phyloP scores from a whole-genome alignment of 192 early-diverging fungal species.

The Lobosporangium transversale region DNA sequence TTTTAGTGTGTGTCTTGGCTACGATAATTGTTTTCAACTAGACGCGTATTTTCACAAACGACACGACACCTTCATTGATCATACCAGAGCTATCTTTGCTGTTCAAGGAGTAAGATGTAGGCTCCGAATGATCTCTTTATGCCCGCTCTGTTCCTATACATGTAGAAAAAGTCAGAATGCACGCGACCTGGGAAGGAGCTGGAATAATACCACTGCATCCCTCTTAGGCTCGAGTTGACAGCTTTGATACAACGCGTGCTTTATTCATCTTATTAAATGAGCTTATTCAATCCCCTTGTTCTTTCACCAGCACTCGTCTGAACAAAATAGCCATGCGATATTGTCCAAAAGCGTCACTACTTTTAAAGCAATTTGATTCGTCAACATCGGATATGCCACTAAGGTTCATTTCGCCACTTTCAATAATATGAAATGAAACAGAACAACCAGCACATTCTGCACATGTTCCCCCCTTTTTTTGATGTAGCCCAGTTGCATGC shows the following conservation, averaged over 20 bases:
- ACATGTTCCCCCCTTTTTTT: too few relatives aligned
- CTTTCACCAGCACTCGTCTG: conserved; percentile 5
- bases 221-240: too few relatives aligned
- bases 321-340: not conserved
- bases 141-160: too few relatives aligned
- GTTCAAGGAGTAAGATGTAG: not conserved
- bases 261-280: not conserved
- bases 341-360: conserved; percentile 11
- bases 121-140: too few relatives aligned
- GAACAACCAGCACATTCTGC: too few relatives aligned
- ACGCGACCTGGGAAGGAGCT: too few relatives aligned
- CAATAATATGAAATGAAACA: too few relatives aligned
- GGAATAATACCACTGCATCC: not conserved
- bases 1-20: not conserved
- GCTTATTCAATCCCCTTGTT: not conserved
- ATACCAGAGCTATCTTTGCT: conserved; percentile 5
- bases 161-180: too few relatives aligned
- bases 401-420: too few relatives aligned
- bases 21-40: not conserved
- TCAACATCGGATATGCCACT: too few relatives aligned
- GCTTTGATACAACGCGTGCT: too few relatives aligned
- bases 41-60: not conserved
- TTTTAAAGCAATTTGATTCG: conserved; percentile 14
- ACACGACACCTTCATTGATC: conserved; percentile 15
- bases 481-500: too few relatives aligned